Conservation (phyloP, 2,329 filamentous ascomycete genomes). For the Chaetomium globosum region DNA sequence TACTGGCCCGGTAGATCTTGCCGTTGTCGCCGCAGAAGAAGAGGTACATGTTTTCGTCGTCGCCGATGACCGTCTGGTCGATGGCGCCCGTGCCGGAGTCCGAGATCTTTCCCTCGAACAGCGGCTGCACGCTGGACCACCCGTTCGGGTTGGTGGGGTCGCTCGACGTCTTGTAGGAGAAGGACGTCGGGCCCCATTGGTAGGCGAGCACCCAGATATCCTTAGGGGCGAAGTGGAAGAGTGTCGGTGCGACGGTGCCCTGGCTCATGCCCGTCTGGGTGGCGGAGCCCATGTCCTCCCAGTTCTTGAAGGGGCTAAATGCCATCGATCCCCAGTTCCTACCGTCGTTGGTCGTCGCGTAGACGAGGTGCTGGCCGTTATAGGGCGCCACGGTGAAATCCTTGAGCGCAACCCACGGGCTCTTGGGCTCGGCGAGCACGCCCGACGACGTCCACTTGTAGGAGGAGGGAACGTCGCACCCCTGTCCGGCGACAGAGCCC, state of each 20-base stretch:
- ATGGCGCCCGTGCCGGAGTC: conserved; percentile 58
- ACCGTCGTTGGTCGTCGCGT: conserved; percentile 54
- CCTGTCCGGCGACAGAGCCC: neutral
- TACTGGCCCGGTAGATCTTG: conserved; percentile 64
- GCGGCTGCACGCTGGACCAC: conserved; percentile 57
- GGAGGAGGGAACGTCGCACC: conserved; percentile 56
- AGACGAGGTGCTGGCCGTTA: conserved; percentile 64
- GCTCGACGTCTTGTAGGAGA: conserved; percentile 61
- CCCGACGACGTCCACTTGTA: conserved; percentile 59
- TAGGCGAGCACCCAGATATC: conserved; percentile 66
- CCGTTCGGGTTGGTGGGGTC: conserved; percentile 60
- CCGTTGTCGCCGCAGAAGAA: conserved; percentile 71
- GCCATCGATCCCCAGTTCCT: conserved; percentile 59
- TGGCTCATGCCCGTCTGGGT: conserved; percentile 55
- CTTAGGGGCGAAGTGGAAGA: conserved; percentile 66
- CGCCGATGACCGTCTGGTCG: conserved; percentile 66
- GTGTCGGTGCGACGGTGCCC: conserved; percentile 59
- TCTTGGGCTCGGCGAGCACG: conserved; percentile 54
- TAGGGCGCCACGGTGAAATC: conserved; percentile 61
- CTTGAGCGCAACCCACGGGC: conserved; percentile 61
- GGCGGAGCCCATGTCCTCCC: conserved; percentile 53
- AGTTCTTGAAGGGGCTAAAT: conserved; percentile 59
- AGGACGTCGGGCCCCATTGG: conserved; percentile 63
- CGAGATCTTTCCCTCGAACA: conserved; percentile 59
- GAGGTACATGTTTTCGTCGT: conserved; percentile 63